phyloP scores from a whole-genome alignment of 2,329 filamentous ascomycete species.

The Lomentospora prolificans region DNA sequence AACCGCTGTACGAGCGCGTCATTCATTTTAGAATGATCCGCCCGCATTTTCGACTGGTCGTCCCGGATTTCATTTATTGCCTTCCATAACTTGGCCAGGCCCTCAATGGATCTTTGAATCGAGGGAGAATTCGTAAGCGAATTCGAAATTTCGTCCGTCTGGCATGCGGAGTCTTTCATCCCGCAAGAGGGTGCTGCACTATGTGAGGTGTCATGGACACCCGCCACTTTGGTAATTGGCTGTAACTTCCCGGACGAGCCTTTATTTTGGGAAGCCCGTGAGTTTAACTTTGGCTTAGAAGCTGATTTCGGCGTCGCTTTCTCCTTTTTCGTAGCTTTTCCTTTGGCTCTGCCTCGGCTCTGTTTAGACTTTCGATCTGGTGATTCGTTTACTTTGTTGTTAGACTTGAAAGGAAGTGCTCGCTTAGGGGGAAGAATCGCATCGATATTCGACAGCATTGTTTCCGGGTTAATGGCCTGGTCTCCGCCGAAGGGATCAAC shows the following conservation, averaged over 20 bases:
- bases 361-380: too few relatives aligned
- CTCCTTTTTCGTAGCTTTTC: background rate
- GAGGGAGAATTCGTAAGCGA: too few relatives aligned
- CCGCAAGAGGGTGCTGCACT: too few relatives aligned
- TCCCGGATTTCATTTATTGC: background rate
- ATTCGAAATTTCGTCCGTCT: background rate
- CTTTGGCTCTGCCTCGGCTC: too few relatives aligned
- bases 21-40: background rate
- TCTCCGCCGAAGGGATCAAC: background rate
- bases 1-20: background rate
- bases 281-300: background rate
- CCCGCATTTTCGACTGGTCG: background rate
- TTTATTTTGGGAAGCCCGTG: background rate
- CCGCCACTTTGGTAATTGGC: too few relatives aligned
- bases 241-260: too few relatives aligned
- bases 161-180: background rate
- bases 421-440: conserved; percentile 1
- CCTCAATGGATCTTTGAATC: background rate
- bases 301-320: background rate
- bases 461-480: background rate
- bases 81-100: background rate
- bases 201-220: too few relatives aligned
- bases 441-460: background rate
- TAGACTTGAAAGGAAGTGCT: conserved; percentile 3
- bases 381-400: background rate